phyloP scores from a whole-genome alignment of 768 basidiomycete species.

The Arthromyces matolae region DNA sequence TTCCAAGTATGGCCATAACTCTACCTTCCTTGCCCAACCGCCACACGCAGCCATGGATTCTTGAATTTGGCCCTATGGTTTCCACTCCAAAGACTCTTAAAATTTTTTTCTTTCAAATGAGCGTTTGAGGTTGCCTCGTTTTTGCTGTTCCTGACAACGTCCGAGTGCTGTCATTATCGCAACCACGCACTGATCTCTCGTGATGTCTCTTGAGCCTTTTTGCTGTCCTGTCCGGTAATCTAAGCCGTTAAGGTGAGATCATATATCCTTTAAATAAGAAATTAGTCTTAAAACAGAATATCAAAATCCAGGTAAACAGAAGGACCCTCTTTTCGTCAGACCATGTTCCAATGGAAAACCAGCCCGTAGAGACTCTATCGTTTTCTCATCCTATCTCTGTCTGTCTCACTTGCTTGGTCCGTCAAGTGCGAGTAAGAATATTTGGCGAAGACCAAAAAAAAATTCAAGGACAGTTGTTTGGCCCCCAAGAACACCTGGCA shows the following conservation, averaged over 20 bases:
- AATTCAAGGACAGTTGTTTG: slow-evolving; percentile 4
- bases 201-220: no score
- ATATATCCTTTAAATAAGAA: no score
- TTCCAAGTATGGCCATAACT: neutral
- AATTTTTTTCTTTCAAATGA: no score
- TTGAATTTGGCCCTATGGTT: neutral
- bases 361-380: no score
- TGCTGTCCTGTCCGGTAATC: no score
- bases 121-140: no score
- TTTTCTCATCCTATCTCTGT: slow-evolving; percentile 6
- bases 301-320: neutral
- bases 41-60: neutral
- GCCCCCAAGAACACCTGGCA: slow-evolving; percentile 6
- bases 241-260: no score
- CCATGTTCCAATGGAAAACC: slow-evolving; percentile 1
- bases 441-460: slow-evolving; percentile 4
- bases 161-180: no score
- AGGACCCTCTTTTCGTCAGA: slow-evolving; percentile 1
- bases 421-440: slow-evolving; percentile 9
- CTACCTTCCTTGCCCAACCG: neutral
- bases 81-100: no score
- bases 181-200: no score
- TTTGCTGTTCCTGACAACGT: no score
- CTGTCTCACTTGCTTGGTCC: slow-evolving; percentile 1
- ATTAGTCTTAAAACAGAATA: no score